Evolutionary conservation across 108 stramenopile genomes (phyloP).

Genomic region (Pseudonitzschia multiseries): DNA sequence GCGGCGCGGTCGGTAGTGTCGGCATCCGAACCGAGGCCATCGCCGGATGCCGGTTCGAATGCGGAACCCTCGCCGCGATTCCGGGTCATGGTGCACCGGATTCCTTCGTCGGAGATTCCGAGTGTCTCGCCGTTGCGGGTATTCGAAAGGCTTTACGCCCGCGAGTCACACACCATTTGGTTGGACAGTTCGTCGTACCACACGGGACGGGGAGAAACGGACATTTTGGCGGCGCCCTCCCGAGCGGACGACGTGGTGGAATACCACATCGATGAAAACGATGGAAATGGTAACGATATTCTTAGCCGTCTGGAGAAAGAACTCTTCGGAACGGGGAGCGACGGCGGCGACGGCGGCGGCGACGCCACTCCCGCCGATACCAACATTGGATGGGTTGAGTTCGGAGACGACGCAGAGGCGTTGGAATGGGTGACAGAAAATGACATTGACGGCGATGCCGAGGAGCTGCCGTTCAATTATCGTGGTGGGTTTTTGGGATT

Average conservation of each 20-base stretch:
- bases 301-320: slow-evolving; percentile 29
- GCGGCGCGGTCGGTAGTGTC: too few species aligned
- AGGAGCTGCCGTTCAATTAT: slow-evolving; percentile 60
- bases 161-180: slow-evolving; percentile 56
- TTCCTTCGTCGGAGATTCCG: background rate
- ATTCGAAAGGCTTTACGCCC: slow-evolving; percentile 27
- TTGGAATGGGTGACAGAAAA: slow-evolving; percentile 12
- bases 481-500: slow-evolving; percentile 84
- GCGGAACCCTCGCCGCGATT: slow-evolving; percentile 9
- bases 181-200: slow-evolving; percentile 52
- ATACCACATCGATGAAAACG: slow-evolving; percentile 28
- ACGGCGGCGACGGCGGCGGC: background rate
- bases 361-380: background rate
- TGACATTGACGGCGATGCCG: background rate
- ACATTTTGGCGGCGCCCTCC: slow-evolving; percentile 35
- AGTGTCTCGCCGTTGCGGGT: slow-evolving; percentile 22
- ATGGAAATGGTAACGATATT: slow-evolving; percentile 19
- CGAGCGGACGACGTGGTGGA: slow-evolving; percentile 16
- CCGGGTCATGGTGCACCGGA: slow-evolving; percentile 21
- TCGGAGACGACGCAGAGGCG: background rate
- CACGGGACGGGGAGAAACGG: slow-evolving; percentile 26
- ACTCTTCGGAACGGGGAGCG: slow-evolving; percentile 10
- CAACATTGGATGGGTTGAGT: slow-evolving; percentile 14
- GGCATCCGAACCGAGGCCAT: background rate
- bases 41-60: background rate